A percentile compares a stretch with the other conserved stretches of the same genome.
phyloP scores from a whole-genome alignment of 306 rosid species.

The Trifolium fragiferum region DNA sequence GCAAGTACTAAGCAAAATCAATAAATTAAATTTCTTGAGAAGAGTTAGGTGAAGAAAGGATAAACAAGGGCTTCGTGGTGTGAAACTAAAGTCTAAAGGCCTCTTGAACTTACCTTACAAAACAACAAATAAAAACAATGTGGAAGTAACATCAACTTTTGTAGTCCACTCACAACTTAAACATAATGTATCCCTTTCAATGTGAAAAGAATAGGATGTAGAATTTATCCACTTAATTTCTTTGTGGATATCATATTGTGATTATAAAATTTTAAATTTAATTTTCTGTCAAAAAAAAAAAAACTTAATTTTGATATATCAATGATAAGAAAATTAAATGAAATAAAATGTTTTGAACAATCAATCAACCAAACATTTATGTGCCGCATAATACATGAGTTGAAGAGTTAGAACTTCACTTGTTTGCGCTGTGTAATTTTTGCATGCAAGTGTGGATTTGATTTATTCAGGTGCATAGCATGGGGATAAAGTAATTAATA shows the following conservation, averaged over 20 bases:
- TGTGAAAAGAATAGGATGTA: background rate
- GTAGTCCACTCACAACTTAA: background rate
- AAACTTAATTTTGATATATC: no score
- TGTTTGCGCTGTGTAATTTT: no score
- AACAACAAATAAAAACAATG: slow-evolving; percentile 15
- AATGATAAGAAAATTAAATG: no score
- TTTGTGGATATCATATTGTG: background rate
- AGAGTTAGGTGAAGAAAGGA: slow-evolving; percentile 14
- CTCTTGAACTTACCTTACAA: slow-evolving; percentile 16
- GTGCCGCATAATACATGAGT: no score
- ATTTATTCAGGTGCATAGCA: no score
- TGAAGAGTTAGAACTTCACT: no score
- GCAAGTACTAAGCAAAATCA: background rate
- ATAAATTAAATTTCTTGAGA: slow-evolving; percentile 4
- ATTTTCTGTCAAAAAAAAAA: no score
- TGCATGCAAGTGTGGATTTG: no score
- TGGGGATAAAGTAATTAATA: no score
- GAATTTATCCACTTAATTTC: slow-evolving; percentile 6
- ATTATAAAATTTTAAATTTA: background rate
- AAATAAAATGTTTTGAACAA: no score
- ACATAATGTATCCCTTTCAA: background rate
- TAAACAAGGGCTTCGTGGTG: background rate
- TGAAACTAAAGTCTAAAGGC: slow-evolving; percentile 5
- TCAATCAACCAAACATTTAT: no score
- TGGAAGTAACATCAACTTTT: slow-evolving; percentile 6